Percentiles rank a stretch among this genome's conserved stretches.
Conservation (phyloP, 2,329 filamentous ascomycete species). For the Venturia pyrina region DNA sequence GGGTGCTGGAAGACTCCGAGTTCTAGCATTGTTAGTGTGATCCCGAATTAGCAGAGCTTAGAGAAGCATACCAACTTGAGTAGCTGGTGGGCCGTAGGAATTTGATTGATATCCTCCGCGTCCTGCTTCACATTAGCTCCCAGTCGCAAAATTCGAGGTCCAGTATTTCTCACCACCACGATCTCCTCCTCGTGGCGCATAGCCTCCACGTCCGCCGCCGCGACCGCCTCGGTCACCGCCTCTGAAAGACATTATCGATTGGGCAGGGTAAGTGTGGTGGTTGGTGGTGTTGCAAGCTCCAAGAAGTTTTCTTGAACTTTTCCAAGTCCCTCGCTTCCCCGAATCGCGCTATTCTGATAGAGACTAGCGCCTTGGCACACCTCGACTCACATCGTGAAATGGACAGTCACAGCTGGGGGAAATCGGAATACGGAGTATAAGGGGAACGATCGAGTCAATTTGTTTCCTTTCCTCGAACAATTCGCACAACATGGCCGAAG, state of each 20-base stretch:
- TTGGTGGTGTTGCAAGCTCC: background rate
- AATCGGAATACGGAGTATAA: background rate
- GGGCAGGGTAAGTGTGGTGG: background rate
- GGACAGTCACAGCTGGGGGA: background rate
- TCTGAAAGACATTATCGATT: conserved; percentile 52
- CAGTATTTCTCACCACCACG: background rate
- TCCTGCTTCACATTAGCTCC: conserved; percentile 7
- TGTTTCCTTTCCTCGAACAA: background rate
- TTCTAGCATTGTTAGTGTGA: conserved; percentile 42
- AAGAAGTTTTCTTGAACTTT: conserved; percentile 2
- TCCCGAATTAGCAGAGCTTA: background rate
- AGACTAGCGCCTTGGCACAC: background rate
- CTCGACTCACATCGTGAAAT: background rate
- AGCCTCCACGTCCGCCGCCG: conserved; percentile 34
- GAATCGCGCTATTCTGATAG: background rate
- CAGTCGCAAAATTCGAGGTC: background rate
- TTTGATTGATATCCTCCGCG: conserved; percentile 12
- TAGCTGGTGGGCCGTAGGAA: conserved; percentile 11
- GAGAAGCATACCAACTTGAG: conserved; percentile 8
- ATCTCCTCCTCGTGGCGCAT: conserved; percentile 7
- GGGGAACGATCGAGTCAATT: background rate
- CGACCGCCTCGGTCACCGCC: conserved; percentile 39
- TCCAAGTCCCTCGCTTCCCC: background rate
- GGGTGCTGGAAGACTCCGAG: conserved; percentile 92
- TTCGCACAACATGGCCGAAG: conserved; percentile 32